These are phyloP conservation scores for Neofusicoccum kwambonambiense DNA, from an alignment of 2,329 filamentous ascomycete species.

Conservation along the genomic window DNA sequence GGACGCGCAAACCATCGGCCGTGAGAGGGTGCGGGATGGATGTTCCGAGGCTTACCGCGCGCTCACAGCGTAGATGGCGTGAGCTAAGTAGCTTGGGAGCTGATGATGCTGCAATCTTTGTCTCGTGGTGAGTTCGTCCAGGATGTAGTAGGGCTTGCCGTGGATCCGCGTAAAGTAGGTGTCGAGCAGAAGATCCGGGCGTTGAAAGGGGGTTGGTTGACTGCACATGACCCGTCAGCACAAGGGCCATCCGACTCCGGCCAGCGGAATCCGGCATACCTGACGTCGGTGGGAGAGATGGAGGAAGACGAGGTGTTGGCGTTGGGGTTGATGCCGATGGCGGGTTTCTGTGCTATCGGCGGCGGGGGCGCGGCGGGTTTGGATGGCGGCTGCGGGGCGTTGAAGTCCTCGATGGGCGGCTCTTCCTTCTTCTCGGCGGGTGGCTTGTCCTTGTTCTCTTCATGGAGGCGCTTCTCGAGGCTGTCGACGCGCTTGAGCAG, in stretches of 20 bases:
- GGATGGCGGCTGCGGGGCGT: conserved; percentile 5
- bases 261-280: neutral
- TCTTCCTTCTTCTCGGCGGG: neutral
- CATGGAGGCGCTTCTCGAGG: conserved; percentile 73
- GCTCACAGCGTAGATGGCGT: conserved; percentile 53
- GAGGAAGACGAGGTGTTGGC: conserved; percentile 1
- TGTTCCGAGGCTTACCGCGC: conserved; percentile 37
- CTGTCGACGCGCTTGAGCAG: conserved; percentile 82
- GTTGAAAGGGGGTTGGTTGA: conserved; percentile 25
- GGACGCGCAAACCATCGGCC: conserved; percentile 35
- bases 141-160: conserved; percentile 76
- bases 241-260: neutral
- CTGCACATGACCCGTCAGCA: conserved; percentile 20
- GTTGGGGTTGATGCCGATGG: neutral
- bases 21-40: neutral
- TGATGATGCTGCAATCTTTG: conserved; percentile 70
- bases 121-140: conserved; percentile 73
- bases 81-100: conserved; percentile 52
- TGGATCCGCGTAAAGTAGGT: conserved; percentile 79
- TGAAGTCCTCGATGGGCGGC: conserved; percentile 8
- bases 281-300: conserved; percentile 17
- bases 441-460: conserved; percentile 46
- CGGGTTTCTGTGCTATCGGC: conserved; percentile 6
- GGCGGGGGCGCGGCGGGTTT: conserved; percentile 2
- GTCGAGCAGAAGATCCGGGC: conserved; percentile 65